Percentiles rank a stretch among this genome's conserved stretches.
Evolutionary conservation across 1,284 basidiomycete species (phyloP).

Genomic region (Cryptococcus hybrid): DNA sequence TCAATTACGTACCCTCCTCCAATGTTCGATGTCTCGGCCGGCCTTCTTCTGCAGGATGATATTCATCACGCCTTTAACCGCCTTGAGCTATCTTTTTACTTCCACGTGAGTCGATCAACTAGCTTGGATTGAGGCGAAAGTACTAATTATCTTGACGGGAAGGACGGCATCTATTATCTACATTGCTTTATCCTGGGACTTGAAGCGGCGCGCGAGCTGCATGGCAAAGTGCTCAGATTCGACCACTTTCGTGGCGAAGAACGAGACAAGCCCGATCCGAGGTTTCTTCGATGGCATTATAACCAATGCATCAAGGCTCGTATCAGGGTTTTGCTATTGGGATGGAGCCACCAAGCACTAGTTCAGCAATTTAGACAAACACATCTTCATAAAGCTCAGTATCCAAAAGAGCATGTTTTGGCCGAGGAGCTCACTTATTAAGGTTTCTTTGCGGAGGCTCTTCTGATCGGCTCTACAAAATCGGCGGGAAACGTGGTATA

Average conservation of each 20-base stretch:
- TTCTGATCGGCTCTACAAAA: too few relatives aligned
- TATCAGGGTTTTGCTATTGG: slow-evolving; percentile 10
- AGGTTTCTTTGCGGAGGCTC: too few relatives aligned
- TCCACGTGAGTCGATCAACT: slow-evolving; percentile 5
- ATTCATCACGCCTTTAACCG: slow-evolving; percentile 14
- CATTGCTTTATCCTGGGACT: background rate
- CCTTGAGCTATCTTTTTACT: slow-evolving; percentile 8
- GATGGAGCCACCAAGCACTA: background rate
- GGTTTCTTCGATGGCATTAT: slow-evolving; percentile 12
- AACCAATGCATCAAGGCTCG: slow-evolving; percentile 13
- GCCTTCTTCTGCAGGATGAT: slow-evolving; percentile 12
- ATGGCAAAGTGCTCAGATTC: background rate
- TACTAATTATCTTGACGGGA: background rate
- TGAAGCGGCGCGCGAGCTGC: background rate
- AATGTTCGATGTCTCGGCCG: slow-evolving; percentile 9
- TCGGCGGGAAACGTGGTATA: too few relatives aligned
- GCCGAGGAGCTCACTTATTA: too few relatives aligned
- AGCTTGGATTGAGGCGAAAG: background rate
- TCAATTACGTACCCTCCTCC: background rate
- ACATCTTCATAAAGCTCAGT: too few relatives aligned
- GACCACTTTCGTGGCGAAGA: slow-evolving; percentile 3
- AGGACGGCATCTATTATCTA: background rate
- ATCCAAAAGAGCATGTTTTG: too few relatives aligned
- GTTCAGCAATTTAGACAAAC: too few relatives aligned
- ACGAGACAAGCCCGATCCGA: slow-evolving; percentile 1